Conservation (phyloP, 169 alveolate species). For the Plasmodium relictum region DNA sequence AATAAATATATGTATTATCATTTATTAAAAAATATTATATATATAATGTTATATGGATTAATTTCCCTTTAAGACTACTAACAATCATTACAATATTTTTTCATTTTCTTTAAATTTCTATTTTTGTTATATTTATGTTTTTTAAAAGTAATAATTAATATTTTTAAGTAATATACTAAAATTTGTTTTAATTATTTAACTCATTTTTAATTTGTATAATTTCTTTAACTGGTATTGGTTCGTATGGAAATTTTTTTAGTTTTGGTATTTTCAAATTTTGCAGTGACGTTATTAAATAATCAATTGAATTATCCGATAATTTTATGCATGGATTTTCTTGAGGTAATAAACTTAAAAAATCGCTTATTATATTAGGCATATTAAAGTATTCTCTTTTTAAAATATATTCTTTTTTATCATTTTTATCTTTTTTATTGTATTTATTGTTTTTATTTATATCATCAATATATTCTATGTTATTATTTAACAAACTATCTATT, state of each 20-base stretch:
- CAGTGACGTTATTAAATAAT: slow-evolving; percentile 43
- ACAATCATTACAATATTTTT: too few relatives aligned
- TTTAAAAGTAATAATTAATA: too few relatives aligned
- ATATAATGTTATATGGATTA: too few relatives aligned
- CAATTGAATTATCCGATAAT: slow-evolving; percentile 69
- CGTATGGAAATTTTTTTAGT: slow-evolving; percentile 49
- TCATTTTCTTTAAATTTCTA: too few relatives aligned
- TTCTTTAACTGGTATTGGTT: slow-evolving; percentile 75
- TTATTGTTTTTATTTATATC: neutral
- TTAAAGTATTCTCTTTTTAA: slow-evolving; percentile 53
- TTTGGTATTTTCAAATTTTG: slow-evolving; percentile 60
- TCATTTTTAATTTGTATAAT: slow-evolving; percentile 48
- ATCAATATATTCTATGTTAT: slow-evolving; percentile 16
- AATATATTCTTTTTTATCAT: slow-evolving; percentile 21
- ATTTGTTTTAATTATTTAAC: slow-evolving; percentile 5
- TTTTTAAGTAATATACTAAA: too few relatives aligned
- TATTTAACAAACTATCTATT: neutral
- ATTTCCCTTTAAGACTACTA: too few relatives aligned
- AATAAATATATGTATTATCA: too few relatives aligned
- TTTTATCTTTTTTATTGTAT: slow-evolving; percentile 7
- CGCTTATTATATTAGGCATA: slow-evolving; percentile 70
- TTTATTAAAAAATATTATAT: too few relatives aligned
- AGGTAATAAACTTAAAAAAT: slow-evolving; percentile 71
- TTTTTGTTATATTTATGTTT: too few relatives aligned
- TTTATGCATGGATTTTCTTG: slow-evolving; percentile 44